Conservation (phyloP, 208 protist genomes). For the Porcisia hertigi region DNA sequence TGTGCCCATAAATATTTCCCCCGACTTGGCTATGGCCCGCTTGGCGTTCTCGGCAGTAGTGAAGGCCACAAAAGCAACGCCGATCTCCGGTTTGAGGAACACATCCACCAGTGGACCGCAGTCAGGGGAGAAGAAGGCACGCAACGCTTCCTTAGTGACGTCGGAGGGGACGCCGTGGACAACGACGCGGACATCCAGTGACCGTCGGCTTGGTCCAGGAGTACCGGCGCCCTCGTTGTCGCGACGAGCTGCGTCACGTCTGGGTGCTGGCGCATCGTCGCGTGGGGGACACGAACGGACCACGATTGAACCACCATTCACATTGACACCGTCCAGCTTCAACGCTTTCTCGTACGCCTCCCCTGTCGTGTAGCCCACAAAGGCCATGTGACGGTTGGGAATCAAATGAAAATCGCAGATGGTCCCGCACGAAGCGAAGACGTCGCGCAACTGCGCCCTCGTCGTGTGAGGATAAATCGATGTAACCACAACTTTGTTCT, state of each 20-base stretch:
- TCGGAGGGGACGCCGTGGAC: constrained; percentile 43
- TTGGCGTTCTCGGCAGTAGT: constrained; percentile 27
- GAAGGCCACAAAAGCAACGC: constrained; percentile 73
- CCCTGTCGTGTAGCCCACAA: constrained; percentile 47
- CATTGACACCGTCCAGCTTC: constrained; percentile 40
- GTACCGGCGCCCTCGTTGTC: constrained; percentile 2
- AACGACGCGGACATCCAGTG: constrained; percentile 45
- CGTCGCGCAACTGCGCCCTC: constrained; percentile 35
- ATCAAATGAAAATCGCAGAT: constrained; percentile 54
- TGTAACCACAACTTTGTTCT: constrained; percentile 45
- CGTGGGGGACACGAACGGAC: constrained; percentile 45
- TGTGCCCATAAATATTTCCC: constrained; percentile 39
- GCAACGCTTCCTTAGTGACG: constrained; percentile 40
- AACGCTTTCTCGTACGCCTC: constrained; percentile 57
- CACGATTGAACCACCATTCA: constrained; percentile 41
- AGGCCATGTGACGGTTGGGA: constrained; percentile 39
- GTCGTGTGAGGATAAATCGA: constrained; percentile 36
- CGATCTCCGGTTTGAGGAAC: constrained; percentile 38
- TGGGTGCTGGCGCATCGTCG: constrained; percentile 14
- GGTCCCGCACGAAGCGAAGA: constrained; percentile 50
- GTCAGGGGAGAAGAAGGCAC: constrained; percentile 43
- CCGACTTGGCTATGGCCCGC: constrained; percentile 51
- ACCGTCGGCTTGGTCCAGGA: neutral
- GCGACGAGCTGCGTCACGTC: neutral
- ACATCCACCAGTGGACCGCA: constrained; percentile 61